Evolutionary conservation across 2,329 filamentous ascomycete genomes (phyloP), one percentile per base, ranked within the genome.

Genomic region (Sporothrix humicola): DNA sequence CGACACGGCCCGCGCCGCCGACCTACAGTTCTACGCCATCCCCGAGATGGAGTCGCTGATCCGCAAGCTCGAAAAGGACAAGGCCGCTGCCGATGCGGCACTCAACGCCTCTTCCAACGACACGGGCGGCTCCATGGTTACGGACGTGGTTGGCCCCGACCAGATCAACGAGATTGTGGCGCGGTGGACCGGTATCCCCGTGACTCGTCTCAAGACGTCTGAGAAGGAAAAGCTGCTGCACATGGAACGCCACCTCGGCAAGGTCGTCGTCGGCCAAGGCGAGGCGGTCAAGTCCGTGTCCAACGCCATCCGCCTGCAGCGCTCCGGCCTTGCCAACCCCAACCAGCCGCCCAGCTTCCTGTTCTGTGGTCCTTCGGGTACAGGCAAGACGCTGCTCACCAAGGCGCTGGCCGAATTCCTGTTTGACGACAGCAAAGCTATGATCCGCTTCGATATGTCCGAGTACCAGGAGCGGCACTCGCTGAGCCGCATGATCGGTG

Each of bases 401-500:
- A 99, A 99, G 84, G 96, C 95, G 17, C 87, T 99, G 74, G 96
- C 96, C 68, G 96, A 99, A 82, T 99, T 99, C 85, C 87, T 99
- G 42, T 99, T 99, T 84, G 96, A 99, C 81, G 96, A 99, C 78
- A 85, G 95, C 37, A 98, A 98, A 85, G 87, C 95, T 48, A 98
- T 99, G 96, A 97, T 99, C 79, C 92, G 96, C 54, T 97, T 99
- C 84, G 96, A 99, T 81, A 99, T 99, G 96, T 98, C 95, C 5
- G 96, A 99, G 83, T 99, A 99, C 82, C 97, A 99, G 83, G 96
- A 99, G 83, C 92, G 95, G 5, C 96, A 99, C 82, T 92, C 95
- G 0, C 89, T 99, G 15, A 97, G 94, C 81, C 91, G 96, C 75
- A 98, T 99, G 94, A 99, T 99, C 78, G 96, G 96, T 81, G 95